Percentiles rank a stretch among this genome's conserved stretches.
These are phyloP conservation scores for Fragilaria crotonensis DNA, from an alignment of 108 stramenopile genomes.

Conservation along the genomic window DNA sequence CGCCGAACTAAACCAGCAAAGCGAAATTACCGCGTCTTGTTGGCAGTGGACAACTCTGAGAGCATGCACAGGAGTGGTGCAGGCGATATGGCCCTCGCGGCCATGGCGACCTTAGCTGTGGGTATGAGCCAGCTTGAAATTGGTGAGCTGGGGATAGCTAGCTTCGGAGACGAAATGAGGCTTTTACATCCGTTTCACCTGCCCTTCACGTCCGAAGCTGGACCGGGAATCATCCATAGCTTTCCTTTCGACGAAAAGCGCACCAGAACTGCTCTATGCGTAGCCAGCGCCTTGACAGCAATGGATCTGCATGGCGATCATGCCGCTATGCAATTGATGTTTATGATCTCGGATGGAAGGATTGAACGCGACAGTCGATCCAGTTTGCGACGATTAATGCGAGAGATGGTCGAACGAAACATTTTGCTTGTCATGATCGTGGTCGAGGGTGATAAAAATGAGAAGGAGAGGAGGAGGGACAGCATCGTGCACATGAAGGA, in stretches of 20 bases:
- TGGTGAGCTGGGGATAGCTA: conserved; percentile 90
- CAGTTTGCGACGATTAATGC: conserved; percentile 70
- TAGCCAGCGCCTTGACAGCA: conserved; percentile 74
- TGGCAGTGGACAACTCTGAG: conserved; percentile 96
- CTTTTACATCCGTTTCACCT: conserved; percentile 86
- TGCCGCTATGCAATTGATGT: conserved; percentile 86
- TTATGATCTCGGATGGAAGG: conserved; percentile 93
- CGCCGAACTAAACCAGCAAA: conserved; percentile 97
- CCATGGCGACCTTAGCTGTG: conserved; percentile 83
- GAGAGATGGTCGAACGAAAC: conserved; percentile 86
- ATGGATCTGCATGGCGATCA: conserved; percentile 35
- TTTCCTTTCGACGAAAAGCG: conserved; percentile 86
- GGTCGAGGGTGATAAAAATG: conserved; percentile 61
- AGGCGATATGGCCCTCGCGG: conserved; percentile 84
- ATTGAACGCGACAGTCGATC: conserved; percentile 90
- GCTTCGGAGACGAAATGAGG: conserved; percentile 87
- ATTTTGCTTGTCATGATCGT: conserved; percentile 93
- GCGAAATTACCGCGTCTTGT: conserved; percentile 90
- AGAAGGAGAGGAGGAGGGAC: conserved; percentile 47
- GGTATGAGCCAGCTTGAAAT: conserved; percentile 95
- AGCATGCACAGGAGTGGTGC: conserved; percentile 92
- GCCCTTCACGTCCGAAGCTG: conserved; percentile 85
- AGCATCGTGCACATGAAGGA: conserved; percentile 94
- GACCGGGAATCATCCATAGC: conserved; percentile 64
- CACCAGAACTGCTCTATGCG: conserved; percentile 84